Percentiles rank a stretch among this genome's conserved stretches.
Conservation (phyloP, 2,329 filamentous ascomycete genomes). For the Venturia asperata region DNA sequence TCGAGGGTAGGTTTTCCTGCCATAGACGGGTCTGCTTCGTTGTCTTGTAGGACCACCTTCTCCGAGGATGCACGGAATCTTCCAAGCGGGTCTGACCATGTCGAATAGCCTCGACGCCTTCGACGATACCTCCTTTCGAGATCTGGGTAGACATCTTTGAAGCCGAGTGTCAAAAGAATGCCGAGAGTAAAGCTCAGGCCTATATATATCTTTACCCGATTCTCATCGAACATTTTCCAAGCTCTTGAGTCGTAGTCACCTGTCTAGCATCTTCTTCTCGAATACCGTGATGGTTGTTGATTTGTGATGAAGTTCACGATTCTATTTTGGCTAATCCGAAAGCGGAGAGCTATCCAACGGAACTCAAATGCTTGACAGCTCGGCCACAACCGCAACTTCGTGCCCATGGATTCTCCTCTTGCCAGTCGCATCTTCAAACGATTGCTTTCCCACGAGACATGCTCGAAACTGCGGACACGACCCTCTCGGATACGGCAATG, state of each 20-base stretch:
- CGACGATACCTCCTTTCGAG: constrained; percentile 57
- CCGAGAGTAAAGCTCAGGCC: constrained; percentile 70
- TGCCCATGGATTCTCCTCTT: constrained; percentile 70
- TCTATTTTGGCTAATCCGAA: neutral
- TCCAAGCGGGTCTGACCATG: constrained; percentile 1
- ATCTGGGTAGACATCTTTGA: constrained; percentile 74
- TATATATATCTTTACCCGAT: constrained; percentile 49
- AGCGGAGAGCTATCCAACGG: neutral
- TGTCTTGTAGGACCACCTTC: constrained; percentile 16
- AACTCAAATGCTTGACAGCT: constrained; percentile 14
- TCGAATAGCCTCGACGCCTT: constrained; percentile 24
- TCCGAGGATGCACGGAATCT: neutral
- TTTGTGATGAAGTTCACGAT: neutral
- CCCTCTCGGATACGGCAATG: constrained; percentile 28
- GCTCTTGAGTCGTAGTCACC: neutral
- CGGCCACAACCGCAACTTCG: constrained; percentile 2
- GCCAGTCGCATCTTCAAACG: constrained; percentile 74
- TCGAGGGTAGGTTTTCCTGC: neutral
- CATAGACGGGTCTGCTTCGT: constrained; percentile 1
- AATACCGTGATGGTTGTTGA: neutral
- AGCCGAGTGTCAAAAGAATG: constrained; percentile 64
- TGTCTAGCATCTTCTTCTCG: neutral
- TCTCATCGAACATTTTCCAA: constrained; percentile 29
- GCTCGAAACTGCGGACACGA: constrained; percentile 46
- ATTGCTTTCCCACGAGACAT: constrained; percentile 69